Evolutionary conservation across 345 rosid species (phyloP).

Genomic region (Melastoma malabathricum): DNA sequence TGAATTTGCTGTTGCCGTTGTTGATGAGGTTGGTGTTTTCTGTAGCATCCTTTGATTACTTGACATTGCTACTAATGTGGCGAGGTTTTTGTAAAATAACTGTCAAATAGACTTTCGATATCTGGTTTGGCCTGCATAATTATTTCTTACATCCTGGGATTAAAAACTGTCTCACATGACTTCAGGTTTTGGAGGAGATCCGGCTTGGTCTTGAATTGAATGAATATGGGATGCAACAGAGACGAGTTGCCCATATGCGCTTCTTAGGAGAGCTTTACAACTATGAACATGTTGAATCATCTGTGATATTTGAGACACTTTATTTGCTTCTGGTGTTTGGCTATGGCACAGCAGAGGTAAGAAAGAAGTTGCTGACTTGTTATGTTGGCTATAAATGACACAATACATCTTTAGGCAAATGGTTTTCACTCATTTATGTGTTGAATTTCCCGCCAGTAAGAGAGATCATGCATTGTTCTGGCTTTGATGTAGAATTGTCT

Average conservation of each 20-base stretch:
- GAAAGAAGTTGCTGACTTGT: conserved; percentile 3
- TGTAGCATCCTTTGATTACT: neutral
- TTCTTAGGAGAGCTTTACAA: conserved; percentile 97
- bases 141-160: neutral
- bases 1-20: conserved; percentile 93
- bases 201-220: conserved; percentile 86
- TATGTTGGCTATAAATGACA: too few species aligned
- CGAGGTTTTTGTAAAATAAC: conserved; percentile 2
- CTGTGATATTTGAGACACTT: conserved; percentile 90
- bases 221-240: conserved; percentile 97
- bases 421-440: too few species aligned
- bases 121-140: neutral
- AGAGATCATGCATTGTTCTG: too few species aligned
- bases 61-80: neutral
- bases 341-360: conserved; percentile 79
- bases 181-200: conserved; percentile 93
- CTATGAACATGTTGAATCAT: conserved; percentile 93
- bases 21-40: conserved; percentile 71
- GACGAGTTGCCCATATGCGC: conserved; percentile 91
- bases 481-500: too few species aligned
- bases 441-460: too few species aligned
- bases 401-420: too few species aligned
- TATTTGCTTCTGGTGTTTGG: conserved; percentile 70
- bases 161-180: neutral
- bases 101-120: too few species aligned